A percentile compares a stretch with the other conserved stretches of the same genome.
phyloP scores from a whole-genome alignment of 345 rosid genomes.

The Psidium guajava region DNA sequence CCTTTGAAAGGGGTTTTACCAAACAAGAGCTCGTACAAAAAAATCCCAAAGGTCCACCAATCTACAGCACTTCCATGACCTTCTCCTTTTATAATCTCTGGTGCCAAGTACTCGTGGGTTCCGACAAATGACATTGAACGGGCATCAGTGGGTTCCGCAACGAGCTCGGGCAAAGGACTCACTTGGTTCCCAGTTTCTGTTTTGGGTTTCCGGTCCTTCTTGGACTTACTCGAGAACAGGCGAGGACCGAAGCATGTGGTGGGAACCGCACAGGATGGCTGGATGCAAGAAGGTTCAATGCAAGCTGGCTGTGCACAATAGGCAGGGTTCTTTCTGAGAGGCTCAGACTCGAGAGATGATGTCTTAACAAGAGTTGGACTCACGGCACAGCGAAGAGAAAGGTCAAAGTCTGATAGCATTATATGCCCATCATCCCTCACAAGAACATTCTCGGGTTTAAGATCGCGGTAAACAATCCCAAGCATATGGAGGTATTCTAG shows the following conservation, averaged over 20 bases:
- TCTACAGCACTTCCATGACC: slow-evolving; percentile 98
- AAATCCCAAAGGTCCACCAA: slow-evolving; percentile 97
- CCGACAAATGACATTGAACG: slow-evolving; percentile 95
- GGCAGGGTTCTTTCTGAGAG: slow-evolving; percentile 55
- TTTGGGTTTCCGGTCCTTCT: slow-evolving; percentile 66
- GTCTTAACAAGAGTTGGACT: slow-evolving; percentile 73
- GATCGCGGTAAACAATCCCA: slow-evolving; percentile 70
- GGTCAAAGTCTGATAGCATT: slow-evolving; percentile 81
- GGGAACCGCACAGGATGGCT: slow-evolving; percentile 72
- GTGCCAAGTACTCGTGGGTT: slow-evolving; percentile 88
- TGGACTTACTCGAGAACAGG: slow-evolving; percentile 73
- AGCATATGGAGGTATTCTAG: slow-evolving; percentile 75
- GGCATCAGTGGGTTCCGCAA: slow-evolving; percentile 90
- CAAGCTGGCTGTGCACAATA: slow-evolving; percentile 83
- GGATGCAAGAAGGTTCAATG: slow-evolving; percentile 82
- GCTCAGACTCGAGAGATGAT: slow-evolving; percentile 57
- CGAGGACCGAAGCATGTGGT: slow-evolving; percentile 86
- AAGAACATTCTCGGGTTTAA: slow-evolving; percentile 74
- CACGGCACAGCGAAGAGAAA: slow-evolving; percentile 72
- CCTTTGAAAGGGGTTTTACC: slow-evolving; percentile 97
- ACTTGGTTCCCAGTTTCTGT: slow-evolving; percentile 66
- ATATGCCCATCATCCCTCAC: slow-evolving; percentile 75
- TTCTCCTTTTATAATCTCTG: slow-evolving; percentile 89
- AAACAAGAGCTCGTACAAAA: slow-evolving; percentile 72
- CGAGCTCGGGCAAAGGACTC: slow-evolving; percentile 77